A percentile compares a stretch with the other conserved stretches of the same genome.
Evolutionary conservation across 2,329 filamentous ascomycete species (phyloP).

Genomic region (Fusarium sp.): DNA sequence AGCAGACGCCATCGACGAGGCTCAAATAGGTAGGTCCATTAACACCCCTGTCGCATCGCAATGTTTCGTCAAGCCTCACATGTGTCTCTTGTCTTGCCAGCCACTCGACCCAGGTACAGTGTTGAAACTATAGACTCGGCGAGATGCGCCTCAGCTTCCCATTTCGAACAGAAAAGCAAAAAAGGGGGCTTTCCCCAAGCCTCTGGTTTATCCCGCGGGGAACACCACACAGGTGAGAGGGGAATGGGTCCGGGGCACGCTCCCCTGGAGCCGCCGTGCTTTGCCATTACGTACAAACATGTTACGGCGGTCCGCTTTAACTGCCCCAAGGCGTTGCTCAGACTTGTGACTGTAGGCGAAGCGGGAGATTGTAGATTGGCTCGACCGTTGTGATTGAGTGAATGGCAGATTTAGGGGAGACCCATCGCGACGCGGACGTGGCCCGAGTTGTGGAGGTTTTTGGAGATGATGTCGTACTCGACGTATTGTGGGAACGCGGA

Average conservation of each 20-base stretch:
- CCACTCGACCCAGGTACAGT: not conserved
- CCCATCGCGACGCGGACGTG: not conserved
- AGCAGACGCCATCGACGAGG: not conserved
- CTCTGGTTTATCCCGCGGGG: slow-evolving; percentile 6
- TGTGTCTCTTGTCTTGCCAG: not conserved
- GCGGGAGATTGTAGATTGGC: not conserved
- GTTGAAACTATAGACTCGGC: not conserved
- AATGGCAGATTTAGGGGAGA: not conserved
- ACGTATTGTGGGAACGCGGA: not conserved
- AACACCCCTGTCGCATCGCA: not conserved
- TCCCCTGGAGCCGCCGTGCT: slow-evolving; percentile 21
- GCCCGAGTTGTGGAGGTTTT: not conserved
- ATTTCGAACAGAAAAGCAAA: not conserved
- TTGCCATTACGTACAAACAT: slow-evolving; percentile 36
- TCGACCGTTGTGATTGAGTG: not conserved
- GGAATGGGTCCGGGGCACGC: slow-evolving; percentile 22
- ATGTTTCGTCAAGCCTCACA: not conserved
- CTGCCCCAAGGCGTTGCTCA: not conserved
- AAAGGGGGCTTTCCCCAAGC: not conserved
- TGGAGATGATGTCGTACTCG: not conserved
- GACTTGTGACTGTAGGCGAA: not conserved
- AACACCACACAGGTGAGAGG: not conserved
- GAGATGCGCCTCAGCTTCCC: not conserved
- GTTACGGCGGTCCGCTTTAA: not conserved
- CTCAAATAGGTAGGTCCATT: slow-evolving; percentile 8